Base-by-base conservation (phyloP, 176 grass and related monocot species). In the Tillandsia fasciculata region DNA sequence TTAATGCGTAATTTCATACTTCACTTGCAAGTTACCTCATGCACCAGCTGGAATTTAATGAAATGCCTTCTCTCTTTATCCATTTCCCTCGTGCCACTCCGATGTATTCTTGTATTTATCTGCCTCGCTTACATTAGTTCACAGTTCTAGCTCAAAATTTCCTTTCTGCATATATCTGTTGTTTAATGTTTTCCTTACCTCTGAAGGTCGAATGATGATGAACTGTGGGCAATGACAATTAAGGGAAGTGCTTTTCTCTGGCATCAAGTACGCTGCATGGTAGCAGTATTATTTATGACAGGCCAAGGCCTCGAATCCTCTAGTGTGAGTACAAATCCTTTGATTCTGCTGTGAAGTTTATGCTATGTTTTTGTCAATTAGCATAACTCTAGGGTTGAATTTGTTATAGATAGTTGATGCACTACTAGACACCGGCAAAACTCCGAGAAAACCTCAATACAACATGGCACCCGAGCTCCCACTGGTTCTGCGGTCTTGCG, bases 211-310 rank as follows among this genome's bases (percentile, higher is more conserved):
- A 82, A 70, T 72, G 67, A 75, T 63, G 84, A 87, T 79, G 93
- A 97, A 69, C 74, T 97, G 17, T 97, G 83, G 79, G 80, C 77
- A 83, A 85, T 97, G 63, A 90, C 66, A 71, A 87, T 92, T 82
- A 97, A 75, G 73, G 93, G 93, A 51, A 97, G 74, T 72, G 93
- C 93, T 29, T 97, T 97, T 72, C 74, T 97, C 65, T 97, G 93
- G 93, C 93, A 97, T 85, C 93, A 97, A 90, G 89, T 97, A 70
- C 83, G 93, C 9, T 97, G 89, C 84, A 97, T 97, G 89, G 88
- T 85, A 69, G 89, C 93, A 74, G 79, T 92, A 63, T 83, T 97
- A 20, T 97, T 97, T 90, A 65, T 97, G 78, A 79, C 90, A 72
- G 89, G 89, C 69, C 83, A 85, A 85, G 81, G 76, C 81, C 77